Base-by-base conservation (phyloP, 352 stramenopile species). In the Phytophthora europaea region DNA sequence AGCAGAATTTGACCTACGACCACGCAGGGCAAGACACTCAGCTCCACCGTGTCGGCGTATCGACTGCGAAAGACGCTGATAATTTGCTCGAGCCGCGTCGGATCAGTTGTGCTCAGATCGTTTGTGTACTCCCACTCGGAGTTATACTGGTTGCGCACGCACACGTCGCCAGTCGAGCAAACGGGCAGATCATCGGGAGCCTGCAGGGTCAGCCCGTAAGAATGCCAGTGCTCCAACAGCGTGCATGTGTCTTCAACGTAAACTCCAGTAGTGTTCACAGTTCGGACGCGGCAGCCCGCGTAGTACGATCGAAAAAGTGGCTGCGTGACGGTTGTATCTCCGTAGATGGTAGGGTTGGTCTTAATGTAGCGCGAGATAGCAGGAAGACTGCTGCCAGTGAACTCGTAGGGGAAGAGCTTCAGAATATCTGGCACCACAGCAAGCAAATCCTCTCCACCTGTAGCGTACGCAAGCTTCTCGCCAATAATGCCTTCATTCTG, bases 41-140 rank as follows among this genome's bases (percentile, higher is more conserved):
- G 18, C 5, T 16, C 40, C 10, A 79, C 67, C 1, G 23, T 70
- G 26, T 79, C 72, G 6, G 72, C 61, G 22, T 79, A 79, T 15
- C 72, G 56, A 61, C 60, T 70, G n/a, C 72, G 72, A 23, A 79
- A 76, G 0, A 69, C 62, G 20, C 70, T 79, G 58, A 79, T 69
- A 23, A 76, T 75, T 15, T 74, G 67, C 7, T 64, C 36, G 2
- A 78, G 58, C 23, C 71, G 53, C 0, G 59, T 65, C 2, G 43
- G 34, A 26, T 74, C 61, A 1, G 61, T 64, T 4, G 33, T 0
- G 12, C 31, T 47, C 6, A 68, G 22, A 26, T 59, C 48, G n/a
- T 66, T 67, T 36, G 56, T 64, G 62, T 72, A 72, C 33, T 72
- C 69, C 61, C 61, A 71, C 16, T 60, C 48, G 5, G 69, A 64